Evolutionary conservation across 768 basidiomycete species (phyloP), one percentile per base, ranked within the genome.

Genomic region (Tylopilus subfusipes): DNA sequence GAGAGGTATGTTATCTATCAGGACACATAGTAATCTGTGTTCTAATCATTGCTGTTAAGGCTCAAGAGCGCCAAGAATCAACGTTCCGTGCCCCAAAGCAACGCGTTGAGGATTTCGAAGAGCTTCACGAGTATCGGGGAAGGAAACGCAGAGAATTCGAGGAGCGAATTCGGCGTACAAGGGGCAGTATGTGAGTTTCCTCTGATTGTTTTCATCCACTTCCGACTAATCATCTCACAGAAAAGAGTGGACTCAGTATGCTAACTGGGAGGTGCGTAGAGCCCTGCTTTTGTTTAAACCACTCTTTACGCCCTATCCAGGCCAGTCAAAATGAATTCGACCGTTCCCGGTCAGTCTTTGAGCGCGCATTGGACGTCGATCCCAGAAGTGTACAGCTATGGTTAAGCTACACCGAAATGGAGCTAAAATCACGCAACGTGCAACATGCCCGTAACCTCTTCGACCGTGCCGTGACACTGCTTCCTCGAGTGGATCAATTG

Each of bases 261-360:
- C 89, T 29, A 90, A 86, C 65, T 91, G 89, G 88, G 89, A 91
- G 78, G 85, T 84, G 67, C 49, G 76, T 66, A 12, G 14, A 44
- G 10, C 12, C n/a, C n/a, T n/a, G n/a, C 44, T 5, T 18, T 18
- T 24, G 24, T 30, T 33, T 21, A 7, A 7, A 1, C 24, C 24
- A 21, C 50, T 47, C 22, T 31, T 63, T 21, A 68, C 31, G 6
- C 16, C 50, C 30, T 19, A 46, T 40, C 18, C 48, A 94, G 83
- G 93, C 97, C 24, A 90, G 88, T 61, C 97, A 98, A 79, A 94
- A 94, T 63, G 93, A 98, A 76, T 98, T 88, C 65, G 89, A 92
- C 36, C 86, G 96, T 57, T 90, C 97, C 2, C 82, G 97, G 25
- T 98, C 95, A 8, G 87, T 99, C 34, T 99, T 91, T 60, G 97